Conservation (phyloP, 2,329 filamentous ascomycete species). For the Fusarium temperatum region DNA sequence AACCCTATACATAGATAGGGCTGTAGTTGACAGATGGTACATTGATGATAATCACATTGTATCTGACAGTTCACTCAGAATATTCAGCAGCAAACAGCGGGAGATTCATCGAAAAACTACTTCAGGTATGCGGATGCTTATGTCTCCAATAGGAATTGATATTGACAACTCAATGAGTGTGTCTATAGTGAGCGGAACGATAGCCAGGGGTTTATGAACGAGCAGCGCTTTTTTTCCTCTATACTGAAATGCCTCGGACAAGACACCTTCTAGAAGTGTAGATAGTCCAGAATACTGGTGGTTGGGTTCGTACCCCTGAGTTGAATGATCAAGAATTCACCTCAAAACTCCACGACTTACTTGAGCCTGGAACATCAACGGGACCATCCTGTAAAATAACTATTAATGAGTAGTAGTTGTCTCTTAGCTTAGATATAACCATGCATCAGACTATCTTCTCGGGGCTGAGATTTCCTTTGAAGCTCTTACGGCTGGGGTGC, state of each 20-base stretch:
- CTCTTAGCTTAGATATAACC: neutral
- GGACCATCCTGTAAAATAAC: too few relatives aligned
- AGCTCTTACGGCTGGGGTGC: neutral
- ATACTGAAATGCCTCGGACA: too few relatives aligned
- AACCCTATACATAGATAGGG: neutral
- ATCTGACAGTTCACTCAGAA: neutral
- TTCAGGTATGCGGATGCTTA: neutral
- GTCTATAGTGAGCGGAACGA: neutral
- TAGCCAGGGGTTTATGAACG: neutral
- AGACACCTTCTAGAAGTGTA: neutral
- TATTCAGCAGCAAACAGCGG: neutral
- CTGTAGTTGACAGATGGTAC: neutral
- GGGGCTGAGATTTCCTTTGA: neutral
- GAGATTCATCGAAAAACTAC: neutral
- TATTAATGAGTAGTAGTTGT: neutral
- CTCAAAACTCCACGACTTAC: neutral
- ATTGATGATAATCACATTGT: neutral
- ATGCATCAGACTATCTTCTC: conserved; percentile 13
- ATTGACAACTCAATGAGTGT: neutral
- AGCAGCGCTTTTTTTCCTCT: neutral
- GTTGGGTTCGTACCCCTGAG: neutral
- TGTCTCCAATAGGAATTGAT: neutral
- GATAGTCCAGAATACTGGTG: neutral
- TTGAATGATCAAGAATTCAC: neutral
- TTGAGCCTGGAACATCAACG: neutral